Evolutionary conservation across 2,329 filamentous ascomycete genomes (phyloP).

Genomic region (Aspergillus sp.): DNA sequence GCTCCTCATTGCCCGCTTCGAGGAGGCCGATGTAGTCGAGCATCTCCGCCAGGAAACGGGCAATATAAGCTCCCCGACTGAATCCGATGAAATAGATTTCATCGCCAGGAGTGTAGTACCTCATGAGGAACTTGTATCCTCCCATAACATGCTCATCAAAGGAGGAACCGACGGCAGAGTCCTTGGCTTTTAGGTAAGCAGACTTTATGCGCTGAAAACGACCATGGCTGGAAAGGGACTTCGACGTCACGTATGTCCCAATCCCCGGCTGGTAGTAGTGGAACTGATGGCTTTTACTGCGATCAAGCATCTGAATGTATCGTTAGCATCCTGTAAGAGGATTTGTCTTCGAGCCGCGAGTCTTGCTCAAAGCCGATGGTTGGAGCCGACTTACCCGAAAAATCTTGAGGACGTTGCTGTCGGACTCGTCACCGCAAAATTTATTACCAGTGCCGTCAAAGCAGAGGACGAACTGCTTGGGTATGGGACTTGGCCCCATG

Average conservation of each 20-base stretch:
- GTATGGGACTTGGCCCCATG: constrained; percentile 14
- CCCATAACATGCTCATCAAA: constrained; percentile 83
- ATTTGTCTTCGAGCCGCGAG: background rate
- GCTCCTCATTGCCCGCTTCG: constrained; percentile 79
- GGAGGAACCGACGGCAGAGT: constrained; percentile 75
- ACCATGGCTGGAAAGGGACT: constrained; percentile 30
- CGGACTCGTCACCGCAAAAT: constrained; percentile 43
- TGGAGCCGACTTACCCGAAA: constrained; percentile 37
- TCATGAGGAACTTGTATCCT: constrained; percentile 77
- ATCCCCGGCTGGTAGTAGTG: constrained; percentile 48
- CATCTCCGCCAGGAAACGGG: constrained; percentile 78
- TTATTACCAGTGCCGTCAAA: constrained; percentile 48
- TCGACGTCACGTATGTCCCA: constrained; percentile 44
- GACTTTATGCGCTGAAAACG: constrained; percentile 55
- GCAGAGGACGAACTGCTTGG: constrained; percentile 43
- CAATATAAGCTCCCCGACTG: constrained; percentile 70
- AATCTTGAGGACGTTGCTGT: constrained; percentile 50
- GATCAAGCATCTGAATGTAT: constrained; percentile 39
- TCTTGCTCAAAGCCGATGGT: constrained; percentile 5
- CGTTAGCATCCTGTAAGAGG: background rate
- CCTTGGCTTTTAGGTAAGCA: constrained; percentile 45
- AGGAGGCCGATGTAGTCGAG: constrained; percentile 78
- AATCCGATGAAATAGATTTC: constrained; percentile 73
- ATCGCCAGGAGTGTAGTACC: constrained; percentile 62
- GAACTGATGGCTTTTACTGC: constrained; percentile 39